These are phyloP conservation scores for Pseudozyma thailandica DNA, from an alignment of 1,284 basidiomycete genomes.

Conservation along the genomic window DNA sequence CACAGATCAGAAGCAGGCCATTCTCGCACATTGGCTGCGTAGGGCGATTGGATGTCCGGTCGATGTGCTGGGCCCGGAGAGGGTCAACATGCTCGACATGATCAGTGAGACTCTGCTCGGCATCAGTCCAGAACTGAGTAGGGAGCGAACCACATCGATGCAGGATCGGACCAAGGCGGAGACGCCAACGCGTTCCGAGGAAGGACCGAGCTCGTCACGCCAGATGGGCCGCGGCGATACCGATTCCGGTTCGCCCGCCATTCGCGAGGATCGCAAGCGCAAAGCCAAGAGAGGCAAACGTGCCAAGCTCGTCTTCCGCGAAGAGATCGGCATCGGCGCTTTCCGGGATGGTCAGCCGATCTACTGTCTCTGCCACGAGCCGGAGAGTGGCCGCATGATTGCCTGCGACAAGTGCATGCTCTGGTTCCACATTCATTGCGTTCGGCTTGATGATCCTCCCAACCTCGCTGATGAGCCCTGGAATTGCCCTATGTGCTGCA, in stretches of 20 bases:
- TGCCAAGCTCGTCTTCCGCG: slow-evolving; percentile 65
- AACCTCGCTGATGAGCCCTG: slow-evolving; percentile 56
- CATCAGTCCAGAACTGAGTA: slow-evolving; percentile 10
- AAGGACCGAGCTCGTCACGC: slow-evolving; percentile 15
- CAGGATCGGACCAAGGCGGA: slow-evolving; percentile 12
- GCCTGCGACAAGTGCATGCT: slow-evolving; percentile 66
- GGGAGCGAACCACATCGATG: slow-evolving; percentile 8
- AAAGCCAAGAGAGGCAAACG: slow-evolving; percentile 62
- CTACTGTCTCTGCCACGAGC: slow-evolving; percentile 64
- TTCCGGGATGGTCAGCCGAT: slow-evolving; percentile 46
- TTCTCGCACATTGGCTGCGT: slow-evolving; percentile 49
- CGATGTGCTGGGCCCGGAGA: slow-evolving; percentile 51
- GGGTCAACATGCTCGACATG: slow-evolving; percentile 43
- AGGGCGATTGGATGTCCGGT: slow-evolving; percentile 52
- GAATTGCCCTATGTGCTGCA: slow-evolving; percentile 67
- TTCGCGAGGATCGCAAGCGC: slow-evolving; percentile 44
- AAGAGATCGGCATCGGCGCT: slow-evolving; percentile 57
- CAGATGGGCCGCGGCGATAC: slow-evolving; percentile 14
- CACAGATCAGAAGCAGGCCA: slow-evolving; percentile 32
- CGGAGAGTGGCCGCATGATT: slow-evolving; percentile 63
- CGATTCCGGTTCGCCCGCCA: slow-evolving; percentile 32
- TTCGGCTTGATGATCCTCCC: slow-evolving; percentile 54
- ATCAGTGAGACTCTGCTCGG: slow-evolving; percentile 34
- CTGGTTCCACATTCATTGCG: slow-evolving; percentile 67
- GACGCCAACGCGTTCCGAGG: slow-evolving; percentile 23